Evolutionary conservation across 495 filamentous ascomycete species (phyloP), one percentile per base, ranked within the genome.

Genomic region (Penicillium macrosclerotiorum): DNA sequence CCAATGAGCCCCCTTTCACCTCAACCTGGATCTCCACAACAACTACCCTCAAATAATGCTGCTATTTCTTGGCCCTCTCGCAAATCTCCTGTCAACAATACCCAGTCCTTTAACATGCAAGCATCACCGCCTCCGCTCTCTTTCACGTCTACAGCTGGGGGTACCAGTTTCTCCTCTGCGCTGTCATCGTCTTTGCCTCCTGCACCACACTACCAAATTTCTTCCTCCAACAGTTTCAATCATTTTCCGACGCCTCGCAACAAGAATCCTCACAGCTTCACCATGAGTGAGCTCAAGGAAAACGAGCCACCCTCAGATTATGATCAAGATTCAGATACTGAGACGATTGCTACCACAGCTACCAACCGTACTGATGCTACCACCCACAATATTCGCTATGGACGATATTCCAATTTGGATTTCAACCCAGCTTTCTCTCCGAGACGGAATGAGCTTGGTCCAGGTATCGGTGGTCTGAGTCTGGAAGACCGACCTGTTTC

Each of bases 261-360:
- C 24, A 47, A 48, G 6, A 49, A 61, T 27, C 53, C 56, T 3
- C 64, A 67, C 40, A 68, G 67, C 47, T 69, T 71, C 47, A 73
- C 60, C 2, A 52, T 70, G 54, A 56, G 63, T 22, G 62, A 57
- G 24, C 51, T 72, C 30, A 68, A 61, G 42, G 54, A 46, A 17
- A 56, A 59, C 17, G 67, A 72, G 2, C 57, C 64, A 18, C 42
- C 31, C 0, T 71, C 63, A 1, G 66, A 72, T 33, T 63, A 65
- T n/a, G 71, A 72, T 19, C 59, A 51, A 31, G 71, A 74, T 35
- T 74, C 71, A 3, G 71, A 74, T 26, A 62, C 51, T 18, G 71
- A 72, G 48, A 72, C 71, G 8, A 58, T 67, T 8, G 57, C 64
- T 16, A 73, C 68, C 0, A 61, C 66, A 8, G 57, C 66, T 11